Conservation (phyloP, 2,329 filamentous ascomycete genomes). For the Didymella sp. region DNA sequence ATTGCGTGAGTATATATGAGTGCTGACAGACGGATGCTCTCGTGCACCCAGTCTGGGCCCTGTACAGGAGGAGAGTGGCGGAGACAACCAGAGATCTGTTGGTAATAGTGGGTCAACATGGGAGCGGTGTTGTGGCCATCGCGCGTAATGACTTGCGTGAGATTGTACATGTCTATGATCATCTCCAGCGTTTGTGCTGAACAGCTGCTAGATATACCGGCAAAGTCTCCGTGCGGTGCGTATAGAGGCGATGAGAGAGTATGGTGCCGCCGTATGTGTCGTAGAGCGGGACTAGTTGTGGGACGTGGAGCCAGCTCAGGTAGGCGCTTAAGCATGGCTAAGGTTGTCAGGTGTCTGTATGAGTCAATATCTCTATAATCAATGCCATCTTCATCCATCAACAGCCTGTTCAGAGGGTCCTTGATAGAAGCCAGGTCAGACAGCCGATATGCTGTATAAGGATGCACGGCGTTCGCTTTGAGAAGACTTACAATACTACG, state of each 20-base stretch:
- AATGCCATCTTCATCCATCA: not conserved
- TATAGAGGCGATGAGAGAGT: slow-evolving; percentile 33
- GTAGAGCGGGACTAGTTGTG: not conserved
- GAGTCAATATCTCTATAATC: not conserved
- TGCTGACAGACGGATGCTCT: slow-evolving; percentile 41
- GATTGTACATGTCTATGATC: slow-evolving; percentile 36
- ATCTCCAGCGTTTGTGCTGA: slow-evolving; percentile 33
- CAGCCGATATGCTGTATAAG: no score
- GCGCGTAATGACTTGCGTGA: slow-evolving; percentile 31
- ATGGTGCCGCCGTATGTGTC: not conserved
- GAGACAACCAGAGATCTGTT: slow-evolving; percentile 34
- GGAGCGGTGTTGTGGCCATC: not conserved
- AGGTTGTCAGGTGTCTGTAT: not conserved
- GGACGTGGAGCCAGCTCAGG: not conserved
- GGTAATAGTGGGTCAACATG: not conserved
- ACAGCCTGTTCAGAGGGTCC: not conserved
- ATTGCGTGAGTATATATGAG: slow-evolving; percentile 43
- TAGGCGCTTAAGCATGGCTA: slow-evolving; percentile 5
- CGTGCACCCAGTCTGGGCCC: slow-evolving; percentile 41
- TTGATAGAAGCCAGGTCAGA: not conserved
- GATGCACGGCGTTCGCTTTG: not conserved
- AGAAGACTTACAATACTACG: slow-evolving; percentile 37
- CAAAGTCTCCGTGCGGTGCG: slow-evolving; percentile 26
- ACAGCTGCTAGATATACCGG: slow-evolving; percentile 26
- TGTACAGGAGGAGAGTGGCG: slow-evolving; percentile 24